These are phyloP conservation scores for Pavlovales sp. DNA, from an alignment of 208 protist genomes.

Conservation along the genomic window DNA sequence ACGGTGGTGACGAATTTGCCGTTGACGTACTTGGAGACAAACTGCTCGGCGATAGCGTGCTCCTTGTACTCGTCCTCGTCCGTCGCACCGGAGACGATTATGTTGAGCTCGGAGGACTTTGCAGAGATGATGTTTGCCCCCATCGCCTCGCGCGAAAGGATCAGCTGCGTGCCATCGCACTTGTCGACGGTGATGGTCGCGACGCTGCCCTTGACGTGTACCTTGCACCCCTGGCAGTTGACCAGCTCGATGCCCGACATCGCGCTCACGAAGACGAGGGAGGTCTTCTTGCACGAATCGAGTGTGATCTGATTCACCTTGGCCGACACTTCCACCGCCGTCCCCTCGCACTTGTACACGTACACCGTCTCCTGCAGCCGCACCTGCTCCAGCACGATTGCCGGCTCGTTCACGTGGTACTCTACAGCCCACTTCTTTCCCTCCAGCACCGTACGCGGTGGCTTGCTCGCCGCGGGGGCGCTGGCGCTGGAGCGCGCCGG, in stretches of 20 bases:
- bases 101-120: slow-evolving; percentile 24
- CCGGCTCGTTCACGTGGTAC: neutral
- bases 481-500: neutral
- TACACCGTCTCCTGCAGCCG: neutral
- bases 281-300: slow-evolving; percentile 12
- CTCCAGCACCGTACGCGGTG: neutral
- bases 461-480: neutral
- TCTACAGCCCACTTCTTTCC: slow-evolving; percentile 17
- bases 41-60: slow-evolving; percentile 13
- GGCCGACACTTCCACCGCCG: neutral
- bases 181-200: slow-evolving; percentile 8
- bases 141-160: neutral
- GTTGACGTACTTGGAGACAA: slow-evolving; percentile 4
- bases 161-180: slow-evolving; percentile 5
- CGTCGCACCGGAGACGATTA: neutral
- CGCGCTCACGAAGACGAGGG: slow-evolving; percentile 3
- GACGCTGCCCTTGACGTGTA: neutral
- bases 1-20: neutral
- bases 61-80: slow-evolving; percentile 35
- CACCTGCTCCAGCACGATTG: neutral
- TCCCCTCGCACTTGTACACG: slow-evolving; percentile 11
- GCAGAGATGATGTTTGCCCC: neutral
- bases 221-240: slow-evolving; percentile 16
- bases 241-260: slow-evolving; percentile 22
- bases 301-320: slow-evolving; percentile 26